phyloP scores from a whole-genome alignment of 495 filamentous ascomycete species.

The Aspergillus steynii region DNA sequence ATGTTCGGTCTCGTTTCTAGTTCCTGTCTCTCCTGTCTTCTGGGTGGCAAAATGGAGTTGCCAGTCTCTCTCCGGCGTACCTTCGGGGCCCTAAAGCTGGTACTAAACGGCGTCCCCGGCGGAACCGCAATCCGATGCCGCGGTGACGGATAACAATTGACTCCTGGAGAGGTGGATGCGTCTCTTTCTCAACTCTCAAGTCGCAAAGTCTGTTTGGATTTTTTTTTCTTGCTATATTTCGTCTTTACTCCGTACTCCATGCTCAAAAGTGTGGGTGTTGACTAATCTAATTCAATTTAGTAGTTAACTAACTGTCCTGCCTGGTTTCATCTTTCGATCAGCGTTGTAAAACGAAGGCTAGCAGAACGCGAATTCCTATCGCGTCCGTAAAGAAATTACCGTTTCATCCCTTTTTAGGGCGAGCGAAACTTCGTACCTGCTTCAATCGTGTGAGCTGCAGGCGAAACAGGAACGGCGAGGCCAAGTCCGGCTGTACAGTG shows the following conservation, averaged over 20 bases:
- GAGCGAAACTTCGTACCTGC: conserved; percentile 11
- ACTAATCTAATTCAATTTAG: too few relatives aligned
- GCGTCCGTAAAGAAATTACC: background rate
- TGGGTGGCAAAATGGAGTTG: conserved; percentile 6
- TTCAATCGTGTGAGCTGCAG: conserved; percentile 37
- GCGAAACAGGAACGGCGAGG: conserved; percentile 4
- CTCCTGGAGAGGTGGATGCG: conserved; percentile 20
- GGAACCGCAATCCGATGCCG: conserved; percentile 42
- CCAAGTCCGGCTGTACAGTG: background rate
- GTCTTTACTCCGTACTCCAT: background rate
- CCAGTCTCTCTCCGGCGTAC: background rate
- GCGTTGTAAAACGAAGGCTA: too few relatives aligned
- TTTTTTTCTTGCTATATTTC: conserved; percentile 9
- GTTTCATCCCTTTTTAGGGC: conserved; percentile 3
- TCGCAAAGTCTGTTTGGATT: background rate
- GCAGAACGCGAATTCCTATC: too few relatives aligned
- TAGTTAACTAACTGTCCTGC: too few relatives aligned
- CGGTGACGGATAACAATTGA: conserved; percentile 39
- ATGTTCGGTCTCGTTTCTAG: background rate
- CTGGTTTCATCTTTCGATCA: too few relatives aligned
- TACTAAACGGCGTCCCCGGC: conserved; percentile 18
- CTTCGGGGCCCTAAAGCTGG: background rate
- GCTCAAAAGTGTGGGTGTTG: too few relatives aligned
- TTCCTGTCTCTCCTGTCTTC: background rate
- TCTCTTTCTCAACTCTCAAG: conserved; percentile 7